These are phyloP conservation scores for Acanthamoeba castellanii DNA, from an alignment of 208 protist genomes.

Conservation along the genomic window DNA sequence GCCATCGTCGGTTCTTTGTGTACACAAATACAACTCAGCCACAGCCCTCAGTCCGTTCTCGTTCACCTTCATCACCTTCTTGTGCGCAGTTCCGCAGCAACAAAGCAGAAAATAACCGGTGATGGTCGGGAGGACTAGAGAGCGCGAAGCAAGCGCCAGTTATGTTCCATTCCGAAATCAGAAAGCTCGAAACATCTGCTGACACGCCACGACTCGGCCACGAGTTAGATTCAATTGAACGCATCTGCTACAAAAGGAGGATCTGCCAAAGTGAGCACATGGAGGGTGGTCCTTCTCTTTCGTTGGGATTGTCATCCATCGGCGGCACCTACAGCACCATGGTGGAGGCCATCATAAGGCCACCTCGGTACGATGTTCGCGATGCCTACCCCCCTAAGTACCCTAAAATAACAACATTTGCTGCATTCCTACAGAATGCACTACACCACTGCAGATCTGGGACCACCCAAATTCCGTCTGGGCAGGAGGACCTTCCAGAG, in stretches of 20 bases:
- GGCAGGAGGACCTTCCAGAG: constrained; percentile 41
- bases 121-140: too few relatives aligned
- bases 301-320: constrained; percentile 18
- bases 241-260: too few relatives aligned
- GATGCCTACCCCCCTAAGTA: not conserved
- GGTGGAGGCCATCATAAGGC: constrained; percentile 73
- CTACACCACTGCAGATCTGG: constrained; percentile 10
- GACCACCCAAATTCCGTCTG: constrained; percentile 29
- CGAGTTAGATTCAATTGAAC: too few relatives aligned
- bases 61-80: too few relatives aligned
- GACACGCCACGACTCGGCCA: not conserved
- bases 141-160: too few relatives aligned
- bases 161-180: too few relatives aligned
- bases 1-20: too few relatives aligned
- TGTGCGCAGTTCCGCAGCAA: not conserved
- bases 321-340: constrained; percentile 44
- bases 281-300: constrained; percentile 28
- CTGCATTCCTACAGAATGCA: not conserved
- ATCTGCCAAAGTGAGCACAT: not conserved
- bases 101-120: not conserved
- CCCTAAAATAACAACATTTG: not conserved
- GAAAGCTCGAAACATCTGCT: not conserved
- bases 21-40: not conserved
- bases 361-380: constrained; percentile 31
- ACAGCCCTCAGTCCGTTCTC: too few relatives aligned